Conservation (phyloP, 2,329 filamentous ascomycete genomes). For the Sporothrix luriei region DNA sequence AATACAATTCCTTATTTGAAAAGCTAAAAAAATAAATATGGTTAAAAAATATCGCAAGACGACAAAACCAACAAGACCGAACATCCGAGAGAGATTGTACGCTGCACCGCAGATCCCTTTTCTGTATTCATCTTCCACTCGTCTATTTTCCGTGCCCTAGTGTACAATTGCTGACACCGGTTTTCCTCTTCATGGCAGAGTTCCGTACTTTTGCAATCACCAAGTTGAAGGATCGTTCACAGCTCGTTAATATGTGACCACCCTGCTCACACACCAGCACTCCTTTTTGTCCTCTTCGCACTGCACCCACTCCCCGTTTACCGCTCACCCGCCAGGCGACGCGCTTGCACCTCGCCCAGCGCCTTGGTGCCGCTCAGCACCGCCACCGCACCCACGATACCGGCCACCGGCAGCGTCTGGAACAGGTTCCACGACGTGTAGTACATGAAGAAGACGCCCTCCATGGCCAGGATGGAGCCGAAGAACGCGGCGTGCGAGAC, state of each 20-base stretch:
- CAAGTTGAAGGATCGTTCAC: too few relatives aligned
- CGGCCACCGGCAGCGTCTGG: slow-evolving; percentile 76
- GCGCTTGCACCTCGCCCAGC: slow-evolving; percentile 86
- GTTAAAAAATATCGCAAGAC: not conserved
- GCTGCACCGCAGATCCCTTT: not conserved
- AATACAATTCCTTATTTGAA: not conserved
- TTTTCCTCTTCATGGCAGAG: not conserved
- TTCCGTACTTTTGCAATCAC: not conserved
- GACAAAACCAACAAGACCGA: not conserved
- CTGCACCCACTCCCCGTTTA: slow-evolving; percentile 41
- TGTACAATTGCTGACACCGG: not conserved
- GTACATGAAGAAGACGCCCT: slow-evolving; percentile 92
- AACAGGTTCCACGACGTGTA: slow-evolving; percentile 92
- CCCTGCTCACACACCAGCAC: not conserved
- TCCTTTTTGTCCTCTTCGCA: not conserved
- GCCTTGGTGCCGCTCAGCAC: slow-evolving; percentile 89
- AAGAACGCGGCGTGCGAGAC: slow-evolving; percentile 83
- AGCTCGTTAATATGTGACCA: not conserved
- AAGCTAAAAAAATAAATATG: not conserved
- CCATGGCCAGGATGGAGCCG: slow-evolving; percentile 82
- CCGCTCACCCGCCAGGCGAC: slow-evolving; percentile 74
- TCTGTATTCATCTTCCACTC: slow-evolving; percentile 3
- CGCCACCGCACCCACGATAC: slow-evolving; percentile 67
- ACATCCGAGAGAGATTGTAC: not conserved
- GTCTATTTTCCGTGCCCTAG: not conserved